Conservation (phyloP, 2,329 filamentous ascomycete species). For the Penicillium sp. region DNA sequence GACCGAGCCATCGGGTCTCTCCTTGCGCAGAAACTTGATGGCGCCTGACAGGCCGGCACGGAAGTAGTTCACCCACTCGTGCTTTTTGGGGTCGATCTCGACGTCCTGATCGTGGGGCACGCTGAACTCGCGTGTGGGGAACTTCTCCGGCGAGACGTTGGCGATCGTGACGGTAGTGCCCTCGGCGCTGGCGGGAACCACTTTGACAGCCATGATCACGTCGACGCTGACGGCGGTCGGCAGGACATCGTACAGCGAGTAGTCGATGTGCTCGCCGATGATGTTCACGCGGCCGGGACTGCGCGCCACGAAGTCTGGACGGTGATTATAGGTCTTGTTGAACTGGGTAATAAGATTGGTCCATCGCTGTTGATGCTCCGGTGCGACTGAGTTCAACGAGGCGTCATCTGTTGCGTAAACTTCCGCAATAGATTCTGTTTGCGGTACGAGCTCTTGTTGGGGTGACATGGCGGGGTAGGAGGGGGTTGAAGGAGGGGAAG, state of each 20-base stretch:
- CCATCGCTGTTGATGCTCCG: slow-evolving; percentile 71
- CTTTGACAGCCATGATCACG: slow-evolving; percentile 76
- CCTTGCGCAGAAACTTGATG: slow-evolving; percentile 67
- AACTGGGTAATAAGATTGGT: slow-evolving; percentile 70
- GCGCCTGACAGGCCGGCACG: slow-evolving; percentile 85
- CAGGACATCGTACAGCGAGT: slow-evolving; percentile 91
- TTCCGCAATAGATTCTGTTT: slow-evolving; percentile 70
- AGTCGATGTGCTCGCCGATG: slow-evolving; percentile 99
- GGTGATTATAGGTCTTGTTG: slow-evolving; percentile 64
- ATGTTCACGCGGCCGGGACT: slow-evolving; percentile 96
- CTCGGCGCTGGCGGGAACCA: slow-evolving; percentile 42
- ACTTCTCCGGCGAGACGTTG: slow-evolving; percentile 74
- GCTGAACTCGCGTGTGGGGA: slow-evolving; percentile 70
- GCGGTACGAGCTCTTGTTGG: slow-evolving; percentile 61
- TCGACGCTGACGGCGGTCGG: slow-evolving; percentile 95
- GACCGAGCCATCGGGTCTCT: slow-evolving; percentile 62
- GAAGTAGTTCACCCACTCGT: slow-evolving; percentile 99
- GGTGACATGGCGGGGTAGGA: slow-evolving; percentile 37
- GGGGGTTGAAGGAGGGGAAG: background rate
- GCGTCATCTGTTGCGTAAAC: slow-evolving; percentile 79
- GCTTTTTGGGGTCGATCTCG: slow-evolving; percentile 78
- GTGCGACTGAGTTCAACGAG: slow-evolving; percentile 69
- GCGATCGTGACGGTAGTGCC: slow-evolving; percentile 70
- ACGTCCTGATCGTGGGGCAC: slow-evolving; percentile 62
- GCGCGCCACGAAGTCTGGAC: slow-evolving; percentile 77